phyloP scores from a whole-genome alignment of 768 basidiomycete genomes.

The Polyporus arcularius region DNA sequence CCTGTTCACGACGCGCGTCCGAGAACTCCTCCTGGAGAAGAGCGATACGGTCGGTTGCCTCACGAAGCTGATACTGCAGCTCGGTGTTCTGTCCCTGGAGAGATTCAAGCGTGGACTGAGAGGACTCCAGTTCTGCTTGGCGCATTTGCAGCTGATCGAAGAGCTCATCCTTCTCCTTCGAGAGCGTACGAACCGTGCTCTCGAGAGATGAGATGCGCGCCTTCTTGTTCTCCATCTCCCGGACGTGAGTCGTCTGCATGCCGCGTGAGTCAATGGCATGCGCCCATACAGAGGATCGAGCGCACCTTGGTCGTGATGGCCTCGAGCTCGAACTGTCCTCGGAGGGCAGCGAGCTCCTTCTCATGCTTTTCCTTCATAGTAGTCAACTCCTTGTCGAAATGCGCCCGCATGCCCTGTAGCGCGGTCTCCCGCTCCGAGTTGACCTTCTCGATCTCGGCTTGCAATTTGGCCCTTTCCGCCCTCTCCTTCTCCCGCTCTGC shows the following conservation, averaged over 20 bases:
- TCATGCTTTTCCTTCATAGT: slow-evolving; percentile 67
- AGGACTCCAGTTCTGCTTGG: slow-evolving; percentile 88
- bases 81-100: slow-evolving; percentile 81
- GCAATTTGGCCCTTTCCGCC: slow-evolving; percentile 48
- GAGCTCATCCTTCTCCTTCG: slow-evolving; percentile 72
- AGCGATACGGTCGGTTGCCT: slow-evolving; percentile 69
- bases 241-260: slow-evolving; percentile 62
- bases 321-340: slow-evolving; percentile 78
- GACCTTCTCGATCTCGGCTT: slow-evolving; percentile 62
- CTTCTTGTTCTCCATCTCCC: slow-evolving; percentile 62
- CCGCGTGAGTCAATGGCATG: neutral
- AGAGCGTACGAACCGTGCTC: slow-evolving; percentile 64
- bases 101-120: slow-evolving; percentile 71
- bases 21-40: slow-evolving; percentile 71
- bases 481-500: slow-evolving; percentile 57
- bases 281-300: neutral
- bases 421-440: slow-evolving; percentile 67
- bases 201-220: slow-evolving; percentile 72
- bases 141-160: slow-evolving; percentile 88
- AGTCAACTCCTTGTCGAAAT: slow-evolving; percentile 73
- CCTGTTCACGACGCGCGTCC: slow-evolving; percentile 64
- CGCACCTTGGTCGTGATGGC: slow-evolving; percentile 70
- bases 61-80: slow-evolving; percentile 82
- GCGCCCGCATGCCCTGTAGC: slow-evolving; percentile 55
- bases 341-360: slow-evolving; percentile 64